phyloP scores from a whole-genome alignment of 177 flowering plant genomes.

The Vitis hybrid region DNA sequence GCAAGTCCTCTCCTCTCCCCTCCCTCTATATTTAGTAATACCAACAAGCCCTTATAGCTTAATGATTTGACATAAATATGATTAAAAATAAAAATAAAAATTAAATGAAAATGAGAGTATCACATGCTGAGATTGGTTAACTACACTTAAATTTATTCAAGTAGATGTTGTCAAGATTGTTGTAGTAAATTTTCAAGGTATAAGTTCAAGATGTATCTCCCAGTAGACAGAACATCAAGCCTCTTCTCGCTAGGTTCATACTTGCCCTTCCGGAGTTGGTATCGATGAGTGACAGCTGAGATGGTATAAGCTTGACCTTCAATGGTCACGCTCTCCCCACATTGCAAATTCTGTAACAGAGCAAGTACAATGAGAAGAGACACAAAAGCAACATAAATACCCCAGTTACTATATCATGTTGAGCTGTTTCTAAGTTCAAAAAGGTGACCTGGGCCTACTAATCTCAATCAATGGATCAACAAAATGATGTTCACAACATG shows the following conservation, averaged over 20 bases:
- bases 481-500: slow-evolving; percentile 11
- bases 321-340: slow-evolving; percentile 89
- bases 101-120: neutral
- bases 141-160: neutral
- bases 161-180: slow-evolving; percentile 50
- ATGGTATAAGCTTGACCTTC: slow-evolving; percentile 85
- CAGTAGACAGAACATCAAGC: slow-evolving; percentile 86
- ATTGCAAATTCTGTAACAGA: slow-evolving; percentile 72
- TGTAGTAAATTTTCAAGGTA: slow-evolving; percentile 73
- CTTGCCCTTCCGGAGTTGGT: slow-evolving; percentile 89
- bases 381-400: slow-evolving; percentile 4
- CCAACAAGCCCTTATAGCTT: too few relatives aligned
- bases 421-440: slow-evolving; percentile 1
- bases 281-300: slow-evolving; percentile 86
- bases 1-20: neutral
- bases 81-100: too few relatives aligned
- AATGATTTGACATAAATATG: too few relatives aligned
- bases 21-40: too few relatives aligned
- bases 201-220: slow-evolving; percentile 83
- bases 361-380: neutral
- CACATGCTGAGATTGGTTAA: neutral
- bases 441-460: slow-evolving; percentile 1
- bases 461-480: slow-evolving; percentile 11
- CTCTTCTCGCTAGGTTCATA: slow-evolving; percentile 89
- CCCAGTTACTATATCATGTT: slow-evolving; percentile 3